These are phyloP conservation scores for Fraxinus dipetala DNA, from an alignment of 305 asterid species.

Conservation along the genomic window DNA sequence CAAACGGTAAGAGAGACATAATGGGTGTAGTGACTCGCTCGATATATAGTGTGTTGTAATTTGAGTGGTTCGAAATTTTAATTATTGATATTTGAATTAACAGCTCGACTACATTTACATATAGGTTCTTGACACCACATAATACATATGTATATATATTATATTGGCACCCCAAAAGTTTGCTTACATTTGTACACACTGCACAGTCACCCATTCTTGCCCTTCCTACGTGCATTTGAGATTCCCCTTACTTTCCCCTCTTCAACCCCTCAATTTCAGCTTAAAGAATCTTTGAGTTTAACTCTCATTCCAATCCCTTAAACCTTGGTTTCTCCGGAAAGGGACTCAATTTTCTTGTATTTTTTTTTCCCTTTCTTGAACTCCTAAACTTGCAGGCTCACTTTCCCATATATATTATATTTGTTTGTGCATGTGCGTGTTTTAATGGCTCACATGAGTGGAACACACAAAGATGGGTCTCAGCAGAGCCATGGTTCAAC, in stretches of 20 bases:
- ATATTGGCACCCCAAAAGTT: slow-evolving; percentile 33
- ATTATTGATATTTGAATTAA: background rate
- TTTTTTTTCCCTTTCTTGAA: slow-evolving; percentile 23
- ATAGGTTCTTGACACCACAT: slow-evolving; percentile 16
- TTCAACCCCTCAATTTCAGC: slow-evolving; percentile 22
- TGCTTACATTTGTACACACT: slow-evolving; percentile 32
- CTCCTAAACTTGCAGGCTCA: slow-evolving; percentile 6
- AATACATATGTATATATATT: slow-evolving; percentile 19
- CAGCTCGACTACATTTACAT: background rate
- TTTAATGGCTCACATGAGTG: slow-evolving; percentile 47
- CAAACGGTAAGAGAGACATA: background rate
- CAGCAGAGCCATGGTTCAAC: slow-evolving; percentile 27
- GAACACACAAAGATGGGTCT: slow-evolving; percentile 36
- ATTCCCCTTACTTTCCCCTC: slow-evolving; percentile 39
- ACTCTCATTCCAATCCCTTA: slow-evolving; percentile 27
- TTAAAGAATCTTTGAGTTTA: slow-evolving; percentile 28
- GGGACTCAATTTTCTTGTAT: slow-evolving; percentile 4
- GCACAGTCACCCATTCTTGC: slow-evolving; percentile 11
- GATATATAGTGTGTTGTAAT: background rate
- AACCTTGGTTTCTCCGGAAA: slow-evolving; percentile 32
- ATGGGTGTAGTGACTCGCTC: background rate
- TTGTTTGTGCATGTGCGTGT: slow-evolving; percentile 33
- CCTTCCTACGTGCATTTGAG: slow-evolving; percentile 41
- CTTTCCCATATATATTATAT: background rate
- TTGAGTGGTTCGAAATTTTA: too few species aligned